Evolutionary conservation across 257 asterid species (phyloP).

Genomic region (Fraxinus anomala): DNA sequence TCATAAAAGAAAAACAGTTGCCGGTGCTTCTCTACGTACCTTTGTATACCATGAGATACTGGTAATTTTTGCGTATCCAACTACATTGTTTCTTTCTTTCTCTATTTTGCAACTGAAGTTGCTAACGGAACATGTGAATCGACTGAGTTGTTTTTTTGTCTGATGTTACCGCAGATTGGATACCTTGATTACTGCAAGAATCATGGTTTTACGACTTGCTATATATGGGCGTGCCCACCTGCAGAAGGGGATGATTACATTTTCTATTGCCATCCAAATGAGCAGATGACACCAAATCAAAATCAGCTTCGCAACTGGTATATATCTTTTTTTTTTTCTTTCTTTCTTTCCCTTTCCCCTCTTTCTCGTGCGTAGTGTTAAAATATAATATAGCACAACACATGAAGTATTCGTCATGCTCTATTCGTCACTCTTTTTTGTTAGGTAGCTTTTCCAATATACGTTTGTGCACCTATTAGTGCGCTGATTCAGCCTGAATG

Average conservation of each 20-base stretch:
- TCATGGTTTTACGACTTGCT: conserved; percentile 63
- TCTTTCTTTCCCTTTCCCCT: conserved; percentile 6
- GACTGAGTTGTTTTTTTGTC: background rate
- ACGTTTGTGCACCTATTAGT: background rate
- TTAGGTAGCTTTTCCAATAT: background rate
- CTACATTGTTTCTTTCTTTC: background rate
- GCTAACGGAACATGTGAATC: conserved; percentile 18
- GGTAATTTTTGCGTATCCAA: conserved; percentile 29
- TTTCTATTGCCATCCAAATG: conserved; percentile 70
- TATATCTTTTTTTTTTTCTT: background rate
- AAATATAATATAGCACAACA: background rate
- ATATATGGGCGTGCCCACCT: conserved; percentile 87
- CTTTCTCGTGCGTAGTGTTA: background rate
- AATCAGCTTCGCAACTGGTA: conserved; percentile 62
- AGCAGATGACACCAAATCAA: conserved; percentile 62
- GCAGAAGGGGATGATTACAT: conserved; percentile 65
- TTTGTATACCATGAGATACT: conserved; percentile 71
- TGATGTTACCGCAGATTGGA: conserved; percentile 50
- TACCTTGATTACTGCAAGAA: conserved; percentile 78
- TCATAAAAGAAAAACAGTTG: conserved; percentile 52
- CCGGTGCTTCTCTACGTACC: conserved; percentile 72
- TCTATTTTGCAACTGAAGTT: background rate
- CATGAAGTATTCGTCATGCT: background rate
- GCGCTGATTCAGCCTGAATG: too few species aligned
- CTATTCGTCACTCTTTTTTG: background rate